Base-by-base conservation (phyloP, 169 alveolate species). In the Babesia gibsoni region DNA sequence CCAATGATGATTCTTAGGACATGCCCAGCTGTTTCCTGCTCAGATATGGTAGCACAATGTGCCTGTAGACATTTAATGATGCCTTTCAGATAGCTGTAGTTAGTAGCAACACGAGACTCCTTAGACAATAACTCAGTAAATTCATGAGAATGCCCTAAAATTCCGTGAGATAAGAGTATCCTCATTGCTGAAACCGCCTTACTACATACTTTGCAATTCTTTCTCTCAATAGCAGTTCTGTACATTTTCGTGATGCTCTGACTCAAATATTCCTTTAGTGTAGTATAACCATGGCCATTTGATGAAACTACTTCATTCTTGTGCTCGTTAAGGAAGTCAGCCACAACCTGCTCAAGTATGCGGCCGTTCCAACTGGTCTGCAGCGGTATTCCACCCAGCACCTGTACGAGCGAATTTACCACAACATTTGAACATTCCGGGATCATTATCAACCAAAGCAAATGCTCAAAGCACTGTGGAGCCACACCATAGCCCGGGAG, bases 51-150 rank as follows among this genome's bases (percentile, higher is more conserved):
- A 27, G 23, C 29, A 8, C 37, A 39, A n/a, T 42, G 18, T 18
- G 61, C 61, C 50, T 67, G 82, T 14, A 77, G 67, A 39, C 83
- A 65, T 42, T 68, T 67, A 29, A 54, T 27, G 22, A 77, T 67
- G 45, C 65, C 39, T 63, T 77, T 77, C 39, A 77, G 73, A 36
- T 77, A 77, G 48, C 52, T 20, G 74, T 77, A 77, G 82, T 77
- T 77, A 5, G 75, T 46, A 16, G 86, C 61, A 10, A 37, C 23
- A 9, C 52, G 27, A 9, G 82, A 14, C 23, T 77, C 82, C 20
- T 14, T 8, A 2, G 72, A 9, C 67, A 77, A 18, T 0, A 77
- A n/a, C 2, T 37, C 66, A 14, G 57, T 46, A 30, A 66, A 20
- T n/a, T 77, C 69, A 36, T 29, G 9, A 50, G 53, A 23, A 36